These are phyloP conservation scores for Trichosporon sp. DNA, from an alignment of 1,284 basidiomycete species.

Conservation along the genomic window DNA sequence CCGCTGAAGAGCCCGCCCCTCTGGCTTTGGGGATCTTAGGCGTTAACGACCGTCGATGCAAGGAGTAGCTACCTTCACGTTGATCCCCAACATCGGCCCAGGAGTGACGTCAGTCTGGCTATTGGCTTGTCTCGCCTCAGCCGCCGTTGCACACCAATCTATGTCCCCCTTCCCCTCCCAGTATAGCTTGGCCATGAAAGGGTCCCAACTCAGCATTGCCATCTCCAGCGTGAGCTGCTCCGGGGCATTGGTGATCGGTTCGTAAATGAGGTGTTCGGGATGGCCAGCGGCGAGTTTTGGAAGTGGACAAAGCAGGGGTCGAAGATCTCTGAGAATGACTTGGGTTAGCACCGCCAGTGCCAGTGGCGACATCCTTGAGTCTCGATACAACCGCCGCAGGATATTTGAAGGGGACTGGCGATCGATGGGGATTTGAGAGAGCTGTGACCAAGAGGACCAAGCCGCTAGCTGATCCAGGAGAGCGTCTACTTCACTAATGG, in stretches of 20 bases:
- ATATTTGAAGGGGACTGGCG: slow-evolving; percentile 13
- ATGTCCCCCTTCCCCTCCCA: slow-evolving; percentile 56
- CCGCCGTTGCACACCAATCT: slow-evolving; percentile 58
- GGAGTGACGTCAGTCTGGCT: slow-evolving; percentile 11
- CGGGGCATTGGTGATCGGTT: slow-evolving; percentile 42
- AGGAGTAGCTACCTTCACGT: slow-evolving; percentile 55
- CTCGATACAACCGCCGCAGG: slow-evolving; percentile 24
- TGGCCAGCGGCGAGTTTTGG: slow-evolving; percentile 40
- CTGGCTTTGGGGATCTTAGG: slow-evolving; percentile 68
- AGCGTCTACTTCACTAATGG: slow-evolving; percentile 55
- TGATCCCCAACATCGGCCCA: slow-evolving; percentile 53
- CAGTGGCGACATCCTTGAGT: slow-evolving; percentile 53
- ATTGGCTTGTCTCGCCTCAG: slow-evolving; percentile 46
- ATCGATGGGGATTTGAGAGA: slow-evolving; percentile 25
- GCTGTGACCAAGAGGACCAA: slow-evolving; percentile 60
- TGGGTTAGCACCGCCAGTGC: slow-evolving; percentile 68
- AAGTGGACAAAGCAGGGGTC: slow-evolving; percentile 67
- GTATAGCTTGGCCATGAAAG: slow-evolving; percentile 59
- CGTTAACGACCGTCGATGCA: background rate
- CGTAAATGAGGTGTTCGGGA: slow-evolving; percentile 31
- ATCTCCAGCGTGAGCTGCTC: slow-evolving; percentile 58
- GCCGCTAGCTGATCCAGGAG: slow-evolving; percentile 70
- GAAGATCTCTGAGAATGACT: slow-evolving; percentile 76
- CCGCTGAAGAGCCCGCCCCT: slow-evolving; percentile 63
- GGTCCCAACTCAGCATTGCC: slow-evolving; percentile 70